Evolutionary conservation across 2,329 filamentous ascomycete genomes (phyloP).

Genomic region (Clarireedia monteithiana): DNA sequence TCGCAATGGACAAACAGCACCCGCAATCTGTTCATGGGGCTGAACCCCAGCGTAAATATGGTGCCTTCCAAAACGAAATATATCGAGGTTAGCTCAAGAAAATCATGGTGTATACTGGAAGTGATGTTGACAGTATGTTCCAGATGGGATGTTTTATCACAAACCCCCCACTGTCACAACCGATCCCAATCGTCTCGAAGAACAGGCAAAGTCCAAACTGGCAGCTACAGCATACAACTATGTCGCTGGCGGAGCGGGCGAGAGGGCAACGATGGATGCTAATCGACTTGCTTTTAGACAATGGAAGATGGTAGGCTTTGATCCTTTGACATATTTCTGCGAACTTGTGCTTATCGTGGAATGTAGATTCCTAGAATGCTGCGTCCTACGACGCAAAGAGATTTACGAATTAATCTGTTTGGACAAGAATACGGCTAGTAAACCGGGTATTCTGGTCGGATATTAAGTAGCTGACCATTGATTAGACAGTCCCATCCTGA

Average conservation of each 20-base stretch:
- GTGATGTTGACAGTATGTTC: neutral
- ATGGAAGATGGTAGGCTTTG: constrained; percentile 41
- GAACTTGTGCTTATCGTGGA: neutral
- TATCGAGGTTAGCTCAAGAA: constrained; percentile 14
- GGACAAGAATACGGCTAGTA: constrained; percentile 37
- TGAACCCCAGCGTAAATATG: constrained; percentile 16
- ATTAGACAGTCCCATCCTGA: constrained; percentile 40
- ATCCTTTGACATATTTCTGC: neutral
- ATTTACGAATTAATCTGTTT: constrained; percentile 38
- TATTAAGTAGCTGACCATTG: neutral
- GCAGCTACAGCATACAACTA: constrained; percentile 47
- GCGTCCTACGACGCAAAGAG: constrained; percentile 30
- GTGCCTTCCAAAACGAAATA: constrained; percentile 21
- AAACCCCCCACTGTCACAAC: constrained; percentile 47
- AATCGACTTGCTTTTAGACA: constrained; percentile 59
- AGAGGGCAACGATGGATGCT: constrained; percentile 52
- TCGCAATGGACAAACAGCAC: constrained; percentile 16
- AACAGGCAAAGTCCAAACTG: constrained; percentile 44
- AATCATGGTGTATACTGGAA: neutral
- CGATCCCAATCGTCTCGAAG: constrained; percentile 48
- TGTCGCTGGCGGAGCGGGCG: constrained; percentile 54
- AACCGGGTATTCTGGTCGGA: no score
- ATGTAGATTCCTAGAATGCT: constrained; percentile 45
- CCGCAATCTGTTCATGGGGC: constrained; percentile 14
- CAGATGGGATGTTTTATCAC: constrained; percentile 41